These are phyloP conservation scores for Tremella fuciformis DNA, from an alignment of 768 basidiomycete genomes.

Conservation along the genomic window DNA sequence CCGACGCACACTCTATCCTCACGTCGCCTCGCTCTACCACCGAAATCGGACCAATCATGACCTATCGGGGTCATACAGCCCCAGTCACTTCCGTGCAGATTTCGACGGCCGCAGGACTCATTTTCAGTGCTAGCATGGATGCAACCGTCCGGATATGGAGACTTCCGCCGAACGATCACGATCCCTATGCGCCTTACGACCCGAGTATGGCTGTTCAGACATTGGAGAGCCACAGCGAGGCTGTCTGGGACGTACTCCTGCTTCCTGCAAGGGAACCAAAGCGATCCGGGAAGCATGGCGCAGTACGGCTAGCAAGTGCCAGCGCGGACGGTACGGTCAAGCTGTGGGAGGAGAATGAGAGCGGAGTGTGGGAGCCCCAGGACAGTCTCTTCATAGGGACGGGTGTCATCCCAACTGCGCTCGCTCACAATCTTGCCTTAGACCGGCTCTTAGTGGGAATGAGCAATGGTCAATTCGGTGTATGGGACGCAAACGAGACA, in stretches of 20 bases:
- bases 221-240: slow-evolving; percentile 89
- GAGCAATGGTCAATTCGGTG: slow-evolving; percentile 80
- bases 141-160: slow-evolving; percentile 90
- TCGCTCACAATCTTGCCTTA: slow-evolving; percentile 75
- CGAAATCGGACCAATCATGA: slow-evolving; percentile 89
- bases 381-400: slow-evolving; percentile 53
- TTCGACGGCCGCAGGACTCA: slow-evolving; percentile 60
- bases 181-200: slow-evolving; percentile 89
- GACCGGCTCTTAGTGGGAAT: slow-evolving; percentile 86
- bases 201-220: slow-evolving; percentile 70
- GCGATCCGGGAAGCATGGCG: slow-evolving; percentile 40
- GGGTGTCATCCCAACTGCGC: slow-evolving; percentile 69
- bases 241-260: slow-evolving; percentile 91
- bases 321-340: slow-evolving; percentile 89
- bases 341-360: slow-evolving; percentile 81
- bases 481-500: slow-evolving; percentile 71
- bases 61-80: slow-evolving; percentile 87
- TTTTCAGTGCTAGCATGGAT: slow-evolving; percentile 92
- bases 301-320: slow-evolving; percentile 79
- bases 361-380: slow-evolving; percentile 55
- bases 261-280: slow-evolving; percentile 59
- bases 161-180: slow-evolving; percentile 69
- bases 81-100: slow-evolving; percentile 77
- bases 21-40: not conserved
- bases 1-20: slow-evolving; percentile 59